phyloP scores from a whole-genome alignment of 495 filamentous ascomycete species.

The Elasticomyces elasticus region DNA sequence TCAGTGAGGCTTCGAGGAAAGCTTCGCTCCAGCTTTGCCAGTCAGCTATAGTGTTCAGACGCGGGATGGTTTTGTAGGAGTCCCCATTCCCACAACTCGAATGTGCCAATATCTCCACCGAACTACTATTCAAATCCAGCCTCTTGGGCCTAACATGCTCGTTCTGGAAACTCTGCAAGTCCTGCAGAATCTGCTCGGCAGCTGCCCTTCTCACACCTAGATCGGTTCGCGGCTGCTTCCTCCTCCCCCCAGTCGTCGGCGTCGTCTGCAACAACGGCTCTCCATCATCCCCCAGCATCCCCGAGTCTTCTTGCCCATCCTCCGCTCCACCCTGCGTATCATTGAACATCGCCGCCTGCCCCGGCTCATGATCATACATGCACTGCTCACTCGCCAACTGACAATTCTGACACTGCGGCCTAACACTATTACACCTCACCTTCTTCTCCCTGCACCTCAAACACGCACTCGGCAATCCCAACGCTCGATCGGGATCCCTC shows the following conservation, averaged over 20 bases:
- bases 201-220: neutral
- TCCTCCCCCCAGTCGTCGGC: neutral
- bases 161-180: constrained; percentile 10
- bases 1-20: constrained; percentile 10
- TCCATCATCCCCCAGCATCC: neutral
- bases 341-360: neutral
- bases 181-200: constrained; percentile 13
- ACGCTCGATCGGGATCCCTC: neutral
- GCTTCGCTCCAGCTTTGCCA: constrained; percentile 9
- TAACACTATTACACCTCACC: neutral
- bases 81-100: constrained; percentile 12
- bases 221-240: neutral
- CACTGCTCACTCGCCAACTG: neutral
- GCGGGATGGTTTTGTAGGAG: constrained; percentile 3
- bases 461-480: constrained; percentile 4
- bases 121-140: constrained; percentile 7
- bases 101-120: constrained; percentile 18
- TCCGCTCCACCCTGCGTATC: neutral
- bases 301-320: neutral
- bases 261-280: neutral
- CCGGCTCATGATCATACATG: constrained; percentile 10
- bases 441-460: constrained; percentile 10
- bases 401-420: constrained; percentile 11
- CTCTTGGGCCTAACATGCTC: constrained; percentile 10
- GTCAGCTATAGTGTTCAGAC: constrained; percentile 1